Percentiles rank a stretch among this genome's conserved stretches.
Evolutionary conservation across 176 grass and related monocot species (phyloP).

Genomic region (sorghum (Sorghum bicolor)): DNA sequence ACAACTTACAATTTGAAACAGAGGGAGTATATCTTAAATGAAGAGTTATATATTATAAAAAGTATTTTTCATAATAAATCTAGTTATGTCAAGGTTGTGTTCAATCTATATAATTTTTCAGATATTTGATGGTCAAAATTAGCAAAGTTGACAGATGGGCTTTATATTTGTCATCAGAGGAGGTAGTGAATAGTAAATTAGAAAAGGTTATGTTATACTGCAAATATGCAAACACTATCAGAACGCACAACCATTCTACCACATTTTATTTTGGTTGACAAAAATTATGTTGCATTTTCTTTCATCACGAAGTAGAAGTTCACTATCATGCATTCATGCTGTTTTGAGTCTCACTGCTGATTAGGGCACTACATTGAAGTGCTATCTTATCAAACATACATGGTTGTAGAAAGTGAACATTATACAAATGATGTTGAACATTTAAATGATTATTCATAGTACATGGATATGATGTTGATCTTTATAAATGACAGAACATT

Average conservation of each 20-base stretch:
- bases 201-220: neutral
- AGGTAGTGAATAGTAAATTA: neutral
- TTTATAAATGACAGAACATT: neutral
- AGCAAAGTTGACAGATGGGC: neutral
- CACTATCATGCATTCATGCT: neutral
- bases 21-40: neutral
- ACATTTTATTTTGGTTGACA: neutral
- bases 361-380: neutral
- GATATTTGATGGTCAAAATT: neutral
- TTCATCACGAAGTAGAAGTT: neutral
- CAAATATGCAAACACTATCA: neutral
- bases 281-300: neutral
- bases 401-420: neutral
- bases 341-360: constrained; percentile 13
- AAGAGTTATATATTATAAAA: neutral
- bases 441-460: too few relatives aligned
- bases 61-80: neutral
- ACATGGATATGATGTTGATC: too few relatives aligned
- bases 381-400: neutral
- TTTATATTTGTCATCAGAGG: too few relatives aligned
- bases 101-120: neutral
- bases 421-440: too few relatives aligned
- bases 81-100: neutral
- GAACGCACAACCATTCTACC: neutral
- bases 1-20: neutral